Percentiles rank a stretch among this genome's conserved stretches.
These are phyloP conservation scores for Tricholoma sp. DNA, from an alignment of 768 basidiomycete species.

Conservation along the genomic window DNA sequence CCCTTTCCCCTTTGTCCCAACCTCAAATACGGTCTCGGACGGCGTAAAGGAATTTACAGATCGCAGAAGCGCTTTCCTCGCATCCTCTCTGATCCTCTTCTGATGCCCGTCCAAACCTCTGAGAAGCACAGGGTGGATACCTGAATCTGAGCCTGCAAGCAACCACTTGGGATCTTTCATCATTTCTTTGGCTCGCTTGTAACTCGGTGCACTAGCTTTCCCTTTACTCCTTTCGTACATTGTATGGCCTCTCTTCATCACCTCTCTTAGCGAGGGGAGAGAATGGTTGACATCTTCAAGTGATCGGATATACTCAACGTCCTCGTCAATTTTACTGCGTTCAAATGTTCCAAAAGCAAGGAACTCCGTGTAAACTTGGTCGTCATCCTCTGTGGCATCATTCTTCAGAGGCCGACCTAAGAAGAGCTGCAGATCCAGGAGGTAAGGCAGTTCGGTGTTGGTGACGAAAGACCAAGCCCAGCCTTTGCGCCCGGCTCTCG, in stretches of 20 bases:
- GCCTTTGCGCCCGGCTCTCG: slow-evolving; percentile 89
- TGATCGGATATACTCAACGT: slow-evolving; percentile 72
- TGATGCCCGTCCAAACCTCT: slow-evolving; percentile 32
- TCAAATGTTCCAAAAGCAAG: slow-evolving; percentile 82
- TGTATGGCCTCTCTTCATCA: slow-evolving; percentile 83
- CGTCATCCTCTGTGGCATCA: slow-evolving; percentile 43
- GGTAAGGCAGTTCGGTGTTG: slow-evolving; percentile 78
- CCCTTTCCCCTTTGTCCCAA: slow-evolving; percentile 76
- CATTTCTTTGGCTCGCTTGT: slow-evolving; percentile 88
- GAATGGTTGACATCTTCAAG: slow-evolving; percentile 61
- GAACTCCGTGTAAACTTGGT: slow-evolving; percentile 62
- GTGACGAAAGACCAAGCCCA: slow-evolving; percentile 97
- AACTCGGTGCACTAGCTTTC: slow-evolving; percentile 81
- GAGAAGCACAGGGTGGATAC: slow-evolving; percentile 67
- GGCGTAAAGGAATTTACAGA: slow-evolving; percentile 83
- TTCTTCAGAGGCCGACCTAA: slow-evolving; percentile 71
- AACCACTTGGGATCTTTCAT: slow-evolving; percentile 68
- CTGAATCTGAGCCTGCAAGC: slow-evolving; percentile 57
- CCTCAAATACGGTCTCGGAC: slow-evolving; percentile 86
- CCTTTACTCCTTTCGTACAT: slow-evolving; percentile 95
- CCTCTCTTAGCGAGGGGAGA: slow-evolving; percentile 63
- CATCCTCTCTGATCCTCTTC: slow-evolving; percentile 41
- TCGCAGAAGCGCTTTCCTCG: slow-evolving; percentile 61
- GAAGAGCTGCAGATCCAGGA: slow-evolving; percentile 92
- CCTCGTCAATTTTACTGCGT: slow-evolving; percentile 74